Base-by-base conservation (phyloP, 2,329 filamentous ascomycete genomes). In the Fusarium tanahbumbuense region DNA sequence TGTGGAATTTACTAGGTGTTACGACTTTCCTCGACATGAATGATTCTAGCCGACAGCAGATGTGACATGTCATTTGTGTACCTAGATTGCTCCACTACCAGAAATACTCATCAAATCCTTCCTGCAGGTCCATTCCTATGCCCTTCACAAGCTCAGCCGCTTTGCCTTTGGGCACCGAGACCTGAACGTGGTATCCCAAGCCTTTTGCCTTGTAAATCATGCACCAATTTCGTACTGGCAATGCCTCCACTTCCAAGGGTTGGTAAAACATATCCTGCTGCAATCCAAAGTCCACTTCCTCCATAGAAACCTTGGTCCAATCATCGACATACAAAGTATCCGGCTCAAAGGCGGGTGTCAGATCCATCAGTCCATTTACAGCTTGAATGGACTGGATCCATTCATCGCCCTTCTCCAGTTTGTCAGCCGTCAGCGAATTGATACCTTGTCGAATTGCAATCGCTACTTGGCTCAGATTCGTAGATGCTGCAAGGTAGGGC, bases 311-410 rank as follows among this genome's bases (percentile, higher is more conserved):
- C 12, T 27, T 56, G 8, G 53, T 47, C 28, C 28, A 56, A 22
- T 47, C 28, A 32, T 47, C 53, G 20, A 37, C 22, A 27, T 56
- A 56, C 27, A 56, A 20, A 25, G 41, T 56, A 16, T 56, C 53
- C 1, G 16, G 6, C 8, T 47, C 41, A 37, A 47, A 56, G 23
- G 41, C 13, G 8, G 41, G 41, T 3, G 53, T 16, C 16, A 56
- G 15, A 20, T 56, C 53, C 53, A 47, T 56, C 12, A 47, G 34
- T n/a, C 41, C 53, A 15, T 47, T 56, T 6, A 47, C 13, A 47
- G 20, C 4, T 56, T 47, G 28, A 8, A 56, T 22, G 2, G 41
- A 12, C 13, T 56, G 28, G 25, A 47, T 47, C 52, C 41, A 55
- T 5, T 47, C 22, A 16, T 56, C 9, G 8, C 53, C 28, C 3